Base-by-base conservation (phyloP, 805 yeast genomes). In the Blastobotrys chiropterorum region DNA sequence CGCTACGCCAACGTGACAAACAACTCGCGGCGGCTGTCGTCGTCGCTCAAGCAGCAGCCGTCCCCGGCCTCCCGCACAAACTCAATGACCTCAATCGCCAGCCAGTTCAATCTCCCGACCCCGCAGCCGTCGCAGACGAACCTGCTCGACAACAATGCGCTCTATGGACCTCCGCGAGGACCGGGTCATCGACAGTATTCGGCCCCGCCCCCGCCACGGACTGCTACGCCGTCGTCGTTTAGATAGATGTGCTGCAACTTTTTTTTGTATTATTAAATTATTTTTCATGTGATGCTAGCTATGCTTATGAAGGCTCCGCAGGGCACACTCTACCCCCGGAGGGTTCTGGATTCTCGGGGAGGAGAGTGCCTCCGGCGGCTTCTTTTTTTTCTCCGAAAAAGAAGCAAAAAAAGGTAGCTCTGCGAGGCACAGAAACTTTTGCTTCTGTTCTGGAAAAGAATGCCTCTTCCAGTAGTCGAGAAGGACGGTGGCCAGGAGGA, bases 1-100 rank as follows among this genome's bases (percentile, higher is more conserved):
- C 51, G 68, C 21, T 66, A 65, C 51, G 66, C 63, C 22, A 52
- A 54, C n/a, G 63, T 63, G 8, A 43, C 46, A 55, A 53, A 46
- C 52, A 52, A 15, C 26, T 51, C 56, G 31, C 56, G 44, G 50
- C 47, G 53, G 54, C 46, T 43, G 38, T 55, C 47, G 51, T 50
- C 50, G 52, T 58, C 50, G 47, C 3, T 38, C 30, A 14, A 14
- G 17, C 49, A 26, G 31, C 38, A 31, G 55, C 31, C 44, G 44
- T 15, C 50, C 8, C 31, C 56, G 19, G 16, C 43, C 17, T 50
- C 59, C 42, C 48, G 64, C 50, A 31, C 59, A 50, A 42, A 50
- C 50, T 38, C 62, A 46, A 44, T 61, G 56, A 13, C 50, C 44
- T 49, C 55, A 50, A 49, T 46, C 20, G 49, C 59, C 30, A 30